phyloP scores from a whole-genome alignment of 345 rosid genomes.

The Populus davidiana region DNA sequence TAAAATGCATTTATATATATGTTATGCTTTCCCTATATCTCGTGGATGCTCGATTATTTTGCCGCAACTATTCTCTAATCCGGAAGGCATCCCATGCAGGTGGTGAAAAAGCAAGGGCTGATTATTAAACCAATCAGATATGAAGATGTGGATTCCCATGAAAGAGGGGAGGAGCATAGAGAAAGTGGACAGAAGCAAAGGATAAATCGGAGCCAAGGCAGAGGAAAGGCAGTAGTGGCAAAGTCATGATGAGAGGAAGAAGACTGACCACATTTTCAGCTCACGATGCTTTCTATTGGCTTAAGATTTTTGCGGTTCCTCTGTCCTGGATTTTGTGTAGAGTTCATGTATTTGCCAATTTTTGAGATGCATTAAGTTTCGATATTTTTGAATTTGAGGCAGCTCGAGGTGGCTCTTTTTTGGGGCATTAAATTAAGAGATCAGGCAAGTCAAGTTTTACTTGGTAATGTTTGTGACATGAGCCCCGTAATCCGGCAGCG shows the following conservation, averaged over 20 bases:
- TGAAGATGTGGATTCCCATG: conserved; percentile 66
- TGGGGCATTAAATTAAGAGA: background rate
- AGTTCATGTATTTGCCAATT: background rate
- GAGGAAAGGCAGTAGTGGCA: conserved; percentile 11
- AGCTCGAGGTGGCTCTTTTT: background rate
- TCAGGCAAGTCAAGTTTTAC: background rate
- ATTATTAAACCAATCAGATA: conserved; percentile 74
- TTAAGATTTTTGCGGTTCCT: background rate
- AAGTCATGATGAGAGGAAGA: conserved; percentile 4
- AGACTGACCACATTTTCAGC: background rate
- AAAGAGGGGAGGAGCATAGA: conserved; percentile 37
- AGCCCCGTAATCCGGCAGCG: background rate
- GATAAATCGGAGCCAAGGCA: background rate
- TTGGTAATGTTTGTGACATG: background rate
- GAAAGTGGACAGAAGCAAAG: conserved; percentile 25
- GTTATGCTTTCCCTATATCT: background rate
- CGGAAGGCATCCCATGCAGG: conserved; percentile 36
- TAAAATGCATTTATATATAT: background rate
- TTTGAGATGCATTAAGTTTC: background rate
- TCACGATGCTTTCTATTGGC: background rate
- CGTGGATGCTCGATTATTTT: background rate
- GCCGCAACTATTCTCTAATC: background rate
- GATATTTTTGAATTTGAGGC: background rate
- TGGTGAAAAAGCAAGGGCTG: conserved; percentile 71
- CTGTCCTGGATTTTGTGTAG: background rate